These are phyloP conservation scores for Globisporangium apiculatum DNA, from an alignment of 352 stramenopile genomes.

Conservation along the genomic window DNA sequence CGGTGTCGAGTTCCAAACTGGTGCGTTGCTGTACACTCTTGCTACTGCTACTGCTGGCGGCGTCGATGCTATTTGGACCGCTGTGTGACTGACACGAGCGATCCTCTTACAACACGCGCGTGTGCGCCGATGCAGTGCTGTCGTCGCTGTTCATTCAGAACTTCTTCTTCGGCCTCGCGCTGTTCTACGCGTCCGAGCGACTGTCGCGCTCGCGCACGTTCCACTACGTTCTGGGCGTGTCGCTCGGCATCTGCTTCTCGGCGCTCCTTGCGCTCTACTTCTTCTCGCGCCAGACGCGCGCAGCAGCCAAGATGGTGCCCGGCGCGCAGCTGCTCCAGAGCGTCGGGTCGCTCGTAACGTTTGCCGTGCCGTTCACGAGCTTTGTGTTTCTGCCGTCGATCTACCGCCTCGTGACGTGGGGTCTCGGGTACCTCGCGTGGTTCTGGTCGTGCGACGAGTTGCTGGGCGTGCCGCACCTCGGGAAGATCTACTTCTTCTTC, in stretches of 20 bases:
- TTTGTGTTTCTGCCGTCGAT: slow-evolving; percentile 74
- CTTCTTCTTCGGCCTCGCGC: slow-evolving; percentile 54
- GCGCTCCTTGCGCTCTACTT: slow-evolving; percentile 72
- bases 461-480: slow-evolving; percentile 69
- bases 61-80: neutral
- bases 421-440: slow-evolving; percentile 42
- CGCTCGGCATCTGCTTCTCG: slow-evolving; percentile 71
- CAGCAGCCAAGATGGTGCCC: slow-evolving; percentile 60
- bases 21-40: slow-evolving; percentile 22
- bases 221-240: slow-evolving; percentile 67
- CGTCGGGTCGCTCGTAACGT: slow-evolving; percentile 55
- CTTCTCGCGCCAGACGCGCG: slow-evolving; percentile 68
- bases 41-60: neutral
- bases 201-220: slow-evolving; percentile 69
- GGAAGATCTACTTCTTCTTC: slow-evolving; percentile 82
- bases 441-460: slow-evolving; percentile 70
- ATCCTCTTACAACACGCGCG: no score
- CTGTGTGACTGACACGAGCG: no score
- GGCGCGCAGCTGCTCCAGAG: slow-evolving; percentile 63
- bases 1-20: slow-evolving; percentile 59
- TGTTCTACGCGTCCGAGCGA: slow-evolving; percentile 62
- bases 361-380: slow-evolving; percentile 66
- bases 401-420: slow-evolving; percentile 58
- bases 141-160: slow-evolving; percentile 71
- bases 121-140: slow-evolving; percentile 26